These are phyloP conservation scores for Penicillium sp. DNA, from an alignment of 2,329 filamentous ascomycete genomes.

Conservation along the genomic window DNA sequence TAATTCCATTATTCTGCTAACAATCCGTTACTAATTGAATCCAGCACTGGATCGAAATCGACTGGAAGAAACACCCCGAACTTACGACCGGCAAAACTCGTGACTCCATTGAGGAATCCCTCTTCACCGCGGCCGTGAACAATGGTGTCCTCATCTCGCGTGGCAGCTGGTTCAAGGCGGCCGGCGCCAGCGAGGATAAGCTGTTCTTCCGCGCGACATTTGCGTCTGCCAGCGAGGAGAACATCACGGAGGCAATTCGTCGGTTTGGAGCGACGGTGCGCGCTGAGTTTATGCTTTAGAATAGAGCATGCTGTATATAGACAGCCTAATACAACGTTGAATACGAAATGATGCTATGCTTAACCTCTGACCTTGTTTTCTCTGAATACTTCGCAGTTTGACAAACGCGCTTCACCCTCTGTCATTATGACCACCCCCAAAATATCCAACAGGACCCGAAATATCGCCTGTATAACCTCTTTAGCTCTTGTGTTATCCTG, in stretches of 20 bases:
- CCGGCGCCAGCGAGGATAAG: slow-evolving; percentile 63
- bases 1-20: slow-evolving; percentile 30
- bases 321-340: background rate
- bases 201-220: slow-evolving; percentile 92
- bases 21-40: slow-evolving; percentile 1
- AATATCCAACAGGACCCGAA: background rate
- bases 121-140: slow-evolving; percentile 78
- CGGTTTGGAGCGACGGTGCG: slow-evolving; percentile 77
- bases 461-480: background rate
- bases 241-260: slow-evolving; percentile 73
- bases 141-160: slow-evolving; percentile 80
- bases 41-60: slow-evolving; percentile 54
- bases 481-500: background rate
- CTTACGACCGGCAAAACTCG: slow-evolving; percentile 42
- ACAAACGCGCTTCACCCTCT: background rate
- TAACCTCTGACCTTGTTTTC: background rate
- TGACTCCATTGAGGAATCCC: slow-evolving; percentile 74
- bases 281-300: slow-evolving; percentile 59
- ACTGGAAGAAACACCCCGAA: slow-evolving; percentile 53
- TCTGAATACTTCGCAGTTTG: background rate
- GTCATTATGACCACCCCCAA: background rate
- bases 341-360: background rate
- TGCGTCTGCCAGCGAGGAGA: slow-evolving; percentile 74
- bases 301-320: background rate
- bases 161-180: slow-evolving; percentile 90